Conservation (phyloP, 768 basidiomycete species). For the Terana coerulea region DNA sequence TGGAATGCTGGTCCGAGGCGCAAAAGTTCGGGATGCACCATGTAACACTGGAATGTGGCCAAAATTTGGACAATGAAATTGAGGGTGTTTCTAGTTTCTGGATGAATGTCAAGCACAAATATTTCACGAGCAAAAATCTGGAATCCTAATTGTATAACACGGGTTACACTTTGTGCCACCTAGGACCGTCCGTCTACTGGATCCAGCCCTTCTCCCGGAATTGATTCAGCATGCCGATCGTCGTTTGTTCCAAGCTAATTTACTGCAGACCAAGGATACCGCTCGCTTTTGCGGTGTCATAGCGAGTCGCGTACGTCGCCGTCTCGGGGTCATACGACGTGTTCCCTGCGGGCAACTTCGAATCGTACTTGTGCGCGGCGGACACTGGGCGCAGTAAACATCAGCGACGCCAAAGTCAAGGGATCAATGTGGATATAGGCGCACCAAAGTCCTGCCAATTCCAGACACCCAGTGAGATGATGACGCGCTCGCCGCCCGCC, state of each 20-base stretch:
- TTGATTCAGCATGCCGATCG: slow-evolving; percentile 9
- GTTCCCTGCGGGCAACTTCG: slow-evolving; percentile 5
- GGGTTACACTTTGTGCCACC: no score
- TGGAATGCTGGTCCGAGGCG: no score
- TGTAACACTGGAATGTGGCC: no score
- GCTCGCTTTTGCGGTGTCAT: slow-evolving; percentile 12
- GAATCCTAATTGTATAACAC: no score
- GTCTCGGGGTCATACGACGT: slow-evolving; percentile 17
- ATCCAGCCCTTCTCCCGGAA: slow-evolving; percentile 17
- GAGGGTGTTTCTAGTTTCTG: no score
- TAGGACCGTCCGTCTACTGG: no score
- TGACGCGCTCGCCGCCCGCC: slow-evolving; percentile 36
- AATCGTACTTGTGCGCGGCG: slow-evolving; percentile 6
- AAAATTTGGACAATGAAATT: no score
- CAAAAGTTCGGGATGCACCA: no score
- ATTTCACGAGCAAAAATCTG: no score
- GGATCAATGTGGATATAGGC: not conserved
- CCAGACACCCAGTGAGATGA: slow-evolving; percentile 18
- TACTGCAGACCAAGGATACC: slow-evolving; percentile 13
- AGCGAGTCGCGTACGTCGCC: slow-evolving; percentile 16
- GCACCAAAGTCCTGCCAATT: slow-evolving; percentile 18
- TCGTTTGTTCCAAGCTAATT: not conserved
- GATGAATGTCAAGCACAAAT: no score
- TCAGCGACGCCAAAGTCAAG: not conserved
- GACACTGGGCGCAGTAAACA: not conserved